Base-by-base conservation (phyloP, 768 basidiomycete species). In the Candolleomyces eurysporus region DNA sequence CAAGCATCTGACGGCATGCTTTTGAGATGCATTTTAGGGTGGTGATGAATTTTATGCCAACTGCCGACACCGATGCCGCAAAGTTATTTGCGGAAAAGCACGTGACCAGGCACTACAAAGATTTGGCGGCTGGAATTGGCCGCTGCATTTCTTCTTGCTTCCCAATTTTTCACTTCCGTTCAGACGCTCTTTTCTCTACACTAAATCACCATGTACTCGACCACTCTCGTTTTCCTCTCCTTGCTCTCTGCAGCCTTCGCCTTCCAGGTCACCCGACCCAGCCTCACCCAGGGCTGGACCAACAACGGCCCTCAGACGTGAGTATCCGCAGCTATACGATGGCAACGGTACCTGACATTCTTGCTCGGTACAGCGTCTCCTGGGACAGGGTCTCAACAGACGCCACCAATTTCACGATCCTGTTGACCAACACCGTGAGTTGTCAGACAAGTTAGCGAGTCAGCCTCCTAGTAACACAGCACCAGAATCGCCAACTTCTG, bases 381-480 rank as follows among this genome's bases (percentile, higher is more conserved):
- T 96, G 92, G 92, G 53, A 71, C 1, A 80, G 81, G 5, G 92
- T 92, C 61, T 61, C 64, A 57, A 90, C 89, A 9, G 94, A 96
- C 69, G 73, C 82, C 0, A 26, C 60, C 56, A 91, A 83, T 74
- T 93, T 94, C 72, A 83, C 89, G 14, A 79, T 82, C 52, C 75
- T 92, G 54, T 79, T 96, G 51, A 80, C 78, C 63, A 90, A 91
- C 75, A 71, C 79, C 69, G 91, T 87, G 58, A 48, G 80, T 71
- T 10, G 0, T 17, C 16, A 22, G 50, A 42, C 45, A 54, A 21
- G 32, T 50, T 31, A 22, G 5, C 61, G 21, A 32, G 32, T 17
- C 51, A 51, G 40, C 22, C 22, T 45, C 59, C 57, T 39, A 49
- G 39, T 48, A 53, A 46, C 45, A 46, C 22, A 17, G 61, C 58